phyloP scores from a whole-genome alignment of 768 basidiomycete genomes.

The Phanerochaete sordida region DNA sequence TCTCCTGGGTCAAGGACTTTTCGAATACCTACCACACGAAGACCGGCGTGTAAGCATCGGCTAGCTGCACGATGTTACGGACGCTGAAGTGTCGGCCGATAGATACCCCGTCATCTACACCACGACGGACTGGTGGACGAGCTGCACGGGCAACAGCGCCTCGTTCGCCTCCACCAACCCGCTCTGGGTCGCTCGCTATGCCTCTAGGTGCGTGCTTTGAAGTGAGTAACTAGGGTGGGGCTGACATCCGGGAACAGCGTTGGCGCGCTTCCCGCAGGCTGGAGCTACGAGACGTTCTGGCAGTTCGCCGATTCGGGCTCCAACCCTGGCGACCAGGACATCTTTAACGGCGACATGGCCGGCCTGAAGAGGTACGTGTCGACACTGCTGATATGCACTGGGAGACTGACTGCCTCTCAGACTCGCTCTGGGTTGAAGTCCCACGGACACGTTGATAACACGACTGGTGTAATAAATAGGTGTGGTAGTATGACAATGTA shows the following conservation, averaged over 20 bases:
- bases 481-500: not conserved
- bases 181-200: slow-evolving; percentile 57
- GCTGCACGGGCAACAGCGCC: slow-evolving; percentile 58
- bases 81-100: not conserved
- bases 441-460: not conserved
- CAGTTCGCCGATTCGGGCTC: slow-evolving; percentile 53
- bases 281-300: slow-evolving; percentile 59
- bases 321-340: slow-evolving; percentile 56
- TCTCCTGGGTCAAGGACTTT: slow-evolving; percentile 61
- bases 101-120: slow-evolving; percentile 50
- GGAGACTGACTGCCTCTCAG: not conserved
- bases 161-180: slow-evolving; percentile 49
- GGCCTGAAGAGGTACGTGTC: slow-evolving; percentile 38
- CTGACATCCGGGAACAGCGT: slow-evolving; percentile 18
- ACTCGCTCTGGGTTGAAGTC: slow-evolving; percentile 7
- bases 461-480: not conserved
- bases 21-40: slow-evolving; percentile 51
- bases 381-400: too few species aligned
- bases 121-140: slow-evolving; percentile 65
- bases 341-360: slow-evolving; percentile 50
- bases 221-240: not conserved
- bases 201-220: slow-evolving; percentile 26
- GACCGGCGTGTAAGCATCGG: slow-evolving; percentile 39
- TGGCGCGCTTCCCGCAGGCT: slow-evolving; percentile 58
- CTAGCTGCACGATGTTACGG: not conserved